Conservation (phyloP, 805 yeast genomes). For the Ogataea glucozyma region DNA sequence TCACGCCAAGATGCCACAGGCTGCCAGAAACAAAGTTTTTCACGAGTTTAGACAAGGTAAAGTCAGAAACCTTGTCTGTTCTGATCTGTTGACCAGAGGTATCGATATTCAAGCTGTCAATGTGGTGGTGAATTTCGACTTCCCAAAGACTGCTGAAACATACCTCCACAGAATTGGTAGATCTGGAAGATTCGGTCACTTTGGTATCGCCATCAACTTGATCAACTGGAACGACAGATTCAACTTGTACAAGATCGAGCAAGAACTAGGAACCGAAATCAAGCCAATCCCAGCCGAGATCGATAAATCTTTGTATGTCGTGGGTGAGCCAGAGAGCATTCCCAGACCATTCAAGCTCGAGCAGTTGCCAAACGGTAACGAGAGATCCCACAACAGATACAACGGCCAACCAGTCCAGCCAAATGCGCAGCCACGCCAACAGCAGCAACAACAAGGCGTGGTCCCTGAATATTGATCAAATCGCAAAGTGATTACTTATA, state of each 20-base stretch:
- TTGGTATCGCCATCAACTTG: conserved; percentile 95
- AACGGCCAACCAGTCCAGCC: conserved; percentile 35
- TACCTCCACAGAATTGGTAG: conserved; percentile 98
- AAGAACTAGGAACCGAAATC: conserved; percentile 95
- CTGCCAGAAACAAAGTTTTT: conserved; percentile 95
- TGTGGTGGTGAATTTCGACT: conserved; percentile 96
- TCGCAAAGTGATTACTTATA: background rate
- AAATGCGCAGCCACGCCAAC: conserved; percentile 8
- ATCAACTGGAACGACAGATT: conserved; percentile 97
- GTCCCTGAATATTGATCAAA: conserved; percentile 15
- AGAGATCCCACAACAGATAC: conserved; percentile 29
- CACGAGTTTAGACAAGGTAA: conserved; percentile 98
- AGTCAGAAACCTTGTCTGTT: conserved; percentile 95
- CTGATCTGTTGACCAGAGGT: conserved; percentile 96
- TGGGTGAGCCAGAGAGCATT: conserved; percentile 69
- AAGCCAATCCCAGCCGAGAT: conserved; percentile 95
- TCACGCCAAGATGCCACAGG: conserved; percentile 97
- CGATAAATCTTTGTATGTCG: conserved; percentile 86
- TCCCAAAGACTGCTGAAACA: conserved; percentile 97
- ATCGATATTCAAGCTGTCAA: conserved; percentile 98
- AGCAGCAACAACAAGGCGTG: conserved; percentile 16
- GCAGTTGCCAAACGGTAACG: conserved; percentile 37
- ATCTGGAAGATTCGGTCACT: conserved; percentile 97
- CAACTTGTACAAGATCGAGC: conserved; percentile 91
- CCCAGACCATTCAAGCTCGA: conserved; percentile 90